phyloP scores from a whole-genome alignment of 331 rosid species.

The Pyracantha coccinea region DNA sequence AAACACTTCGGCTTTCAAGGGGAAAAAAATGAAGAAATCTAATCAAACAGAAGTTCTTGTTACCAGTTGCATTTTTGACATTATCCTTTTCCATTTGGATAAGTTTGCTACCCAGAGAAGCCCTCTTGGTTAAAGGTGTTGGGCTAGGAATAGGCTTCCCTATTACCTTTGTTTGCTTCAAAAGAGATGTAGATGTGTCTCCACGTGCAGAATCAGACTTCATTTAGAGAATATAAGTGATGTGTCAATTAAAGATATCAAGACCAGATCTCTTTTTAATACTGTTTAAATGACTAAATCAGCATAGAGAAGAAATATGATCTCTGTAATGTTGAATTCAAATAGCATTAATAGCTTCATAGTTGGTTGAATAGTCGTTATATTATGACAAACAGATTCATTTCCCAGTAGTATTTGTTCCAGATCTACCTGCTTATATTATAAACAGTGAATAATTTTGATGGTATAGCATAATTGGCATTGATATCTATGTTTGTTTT shows the following conservation, averaged over 20 bases:
- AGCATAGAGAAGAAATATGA: neutral
- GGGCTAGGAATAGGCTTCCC: slow-evolving; percentile 45
- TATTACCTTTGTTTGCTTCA: slow-evolving; percentile 43
- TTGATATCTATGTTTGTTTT: neutral
- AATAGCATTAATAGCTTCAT: neutral
- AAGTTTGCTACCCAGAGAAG: slow-evolving; percentile 45
- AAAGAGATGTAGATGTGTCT: slow-evolving; percentile 23
- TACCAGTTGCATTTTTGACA: slow-evolving; percentile 42
- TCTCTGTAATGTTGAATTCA: neutral
- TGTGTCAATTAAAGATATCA: neutral
- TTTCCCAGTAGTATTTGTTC: neutral
- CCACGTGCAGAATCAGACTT: slow-evolving; percentile 28
- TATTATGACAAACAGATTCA: neutral
- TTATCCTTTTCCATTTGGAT: slow-evolving; percentile 38
- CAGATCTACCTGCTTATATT: neutral
- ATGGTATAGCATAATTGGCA: neutral
- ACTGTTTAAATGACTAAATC: neutral
- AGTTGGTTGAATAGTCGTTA: neutral
- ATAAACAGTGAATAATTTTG: neutral
- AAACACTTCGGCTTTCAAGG: neutral
- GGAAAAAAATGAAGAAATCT: slow-evolving; percentile 3
- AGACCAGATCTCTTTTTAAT: neutral
- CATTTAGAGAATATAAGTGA: neutral
- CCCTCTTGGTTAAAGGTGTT: slow-evolving; percentile 49
- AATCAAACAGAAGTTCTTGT: slow-evolving; percentile 24